A percentile compares a stretch with the other conserved stretches of the same genome.
phyloP scores from a whole-genome alignment of 2,329 filamentous ascomycete genomes.

The Alternaria postmessia region DNA sequence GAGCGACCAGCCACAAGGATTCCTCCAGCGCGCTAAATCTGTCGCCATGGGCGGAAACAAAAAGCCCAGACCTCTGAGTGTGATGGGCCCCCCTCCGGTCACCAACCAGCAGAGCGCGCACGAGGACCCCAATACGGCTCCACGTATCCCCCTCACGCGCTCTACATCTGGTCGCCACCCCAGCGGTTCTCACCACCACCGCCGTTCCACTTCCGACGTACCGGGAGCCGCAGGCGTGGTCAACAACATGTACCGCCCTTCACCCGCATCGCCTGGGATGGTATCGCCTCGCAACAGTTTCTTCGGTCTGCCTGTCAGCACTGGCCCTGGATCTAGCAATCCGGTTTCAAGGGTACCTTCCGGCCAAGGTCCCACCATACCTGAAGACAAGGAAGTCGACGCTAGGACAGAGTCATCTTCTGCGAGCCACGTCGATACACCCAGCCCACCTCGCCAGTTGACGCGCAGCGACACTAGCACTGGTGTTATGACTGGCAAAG shows the following conservation, averaged over 20 bases:
- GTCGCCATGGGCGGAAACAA: slow-evolving; percentile 57
- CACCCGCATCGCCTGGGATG: slow-evolving; percentile 53
- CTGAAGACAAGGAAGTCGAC: slow-evolving; percentile 45
- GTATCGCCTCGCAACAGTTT: slow-evolving; percentile 49
- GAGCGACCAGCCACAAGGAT: slow-evolving; percentile 54
- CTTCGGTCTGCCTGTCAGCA: slow-evolving; percentile 52
- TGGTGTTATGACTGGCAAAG: slow-evolving; percentile 64
- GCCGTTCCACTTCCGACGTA: slow-evolving; percentile 57
- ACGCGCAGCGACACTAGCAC: slow-evolving; percentile 50
- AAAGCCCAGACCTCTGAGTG: slow-evolving; percentile 57
- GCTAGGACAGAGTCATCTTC: slow-evolving; percentile 33
- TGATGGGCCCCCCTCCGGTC: slow-evolving; percentile 43
- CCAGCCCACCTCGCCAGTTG: slow-evolving; percentile 66
- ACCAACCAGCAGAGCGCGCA: slow-evolving; percentile 39
- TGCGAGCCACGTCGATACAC: slow-evolving; percentile 46
- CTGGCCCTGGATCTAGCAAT: slow-evolving; percentile 49
- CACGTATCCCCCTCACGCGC: slow-evolving; percentile 74
- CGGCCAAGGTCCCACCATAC: slow-evolving; percentile 40
- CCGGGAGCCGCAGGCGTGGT: slow-evolving; percentile 75
- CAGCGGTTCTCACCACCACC: slow-evolving; percentile 51
- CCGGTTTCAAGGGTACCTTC: slow-evolving; percentile 52
- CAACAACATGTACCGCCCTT: slow-evolving; percentile 85
- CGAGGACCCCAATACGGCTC: slow-evolving; percentile 75
- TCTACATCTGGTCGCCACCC: slow-evolving; percentile 59
- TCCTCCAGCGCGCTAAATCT: slow-evolving; percentile 68